Evolutionary conservation across 2,329 filamentous ascomycete species (phyloP).

Genomic region (Dactylellina drechsleri): DNA sequence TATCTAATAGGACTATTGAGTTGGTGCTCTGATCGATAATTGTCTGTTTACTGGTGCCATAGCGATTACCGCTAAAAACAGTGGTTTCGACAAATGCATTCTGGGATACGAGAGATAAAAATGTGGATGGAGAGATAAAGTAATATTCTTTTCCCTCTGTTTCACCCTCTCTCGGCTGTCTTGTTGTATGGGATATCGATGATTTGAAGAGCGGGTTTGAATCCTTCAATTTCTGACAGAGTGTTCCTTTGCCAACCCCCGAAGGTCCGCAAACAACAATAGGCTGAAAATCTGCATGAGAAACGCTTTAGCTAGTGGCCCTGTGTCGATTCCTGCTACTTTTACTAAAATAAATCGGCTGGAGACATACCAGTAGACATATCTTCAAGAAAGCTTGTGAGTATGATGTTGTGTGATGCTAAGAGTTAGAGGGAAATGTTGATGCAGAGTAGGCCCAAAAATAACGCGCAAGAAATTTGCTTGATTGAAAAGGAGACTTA

Average conservation of each 20-base stretch:
- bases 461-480: too few relatives aligned
- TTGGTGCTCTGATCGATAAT: slow-evolving; percentile 62
- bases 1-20: slow-evolving; percentile 8
- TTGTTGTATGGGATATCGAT: slow-evolving; percentile 64
- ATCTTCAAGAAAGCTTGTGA: neutral
- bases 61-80: slow-evolving; percentile 66
- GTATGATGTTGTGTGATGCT: neutral
- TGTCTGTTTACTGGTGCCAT: slow-evolving; percentile 69
- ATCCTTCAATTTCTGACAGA: slow-evolving; percentile 15
- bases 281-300: slow-evolving; percentile 16
- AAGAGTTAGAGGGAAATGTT: slow-evolving; percentile 1
- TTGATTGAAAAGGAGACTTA: too few relatives aligned
- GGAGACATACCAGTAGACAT: slow-evolving; percentile 13
- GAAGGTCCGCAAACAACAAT: slow-evolving; percentile 19
- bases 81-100: slow-evolving; percentile 71
- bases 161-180: slow-evolving; percentile 66
- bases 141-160: slow-evolving; percentile 67
- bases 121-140: slow-evolving; percentile 67
- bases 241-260: slow-evolving; percentile 19
- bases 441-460: too few relatives aligned
- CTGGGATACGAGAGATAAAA: slow-evolving; percentile 70
- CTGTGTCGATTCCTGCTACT: slow-evolving; percentile 5
- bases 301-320: slow-evolving; percentile 6
- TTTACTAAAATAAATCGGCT: neutral
- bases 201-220: slow-evolving; percentile 21